A percentile compares a stretch with the other conserved stretches of the same genome.
Evolutionary conservation across 2,329 filamentous ascomycete species (phyloP).

Genomic region (Diaporthe helianthi): DNA sequence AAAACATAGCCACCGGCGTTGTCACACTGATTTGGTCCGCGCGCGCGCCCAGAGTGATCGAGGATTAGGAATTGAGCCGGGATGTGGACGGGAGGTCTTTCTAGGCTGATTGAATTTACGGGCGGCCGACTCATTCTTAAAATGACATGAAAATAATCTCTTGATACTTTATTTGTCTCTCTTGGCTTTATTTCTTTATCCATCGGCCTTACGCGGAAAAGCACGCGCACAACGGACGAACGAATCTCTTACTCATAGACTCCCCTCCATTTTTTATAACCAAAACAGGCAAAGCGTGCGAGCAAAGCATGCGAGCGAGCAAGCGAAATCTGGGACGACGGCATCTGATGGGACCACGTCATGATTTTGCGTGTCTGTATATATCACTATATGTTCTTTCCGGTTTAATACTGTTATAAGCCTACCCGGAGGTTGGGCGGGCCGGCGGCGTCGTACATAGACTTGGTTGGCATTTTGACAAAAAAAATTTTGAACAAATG

Average conservation of each 20-base stretch:
- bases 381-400: background rate
- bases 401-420: background rate
- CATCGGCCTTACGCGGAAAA: background rate
- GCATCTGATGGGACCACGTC: conserved; percentile 11
- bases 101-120: background rate
- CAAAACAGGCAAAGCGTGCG: background rate
- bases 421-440: background rate
- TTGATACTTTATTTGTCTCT: background rate
- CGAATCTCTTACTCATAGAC: conserved; percentile 14
- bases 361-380: conserved; percentile 9
- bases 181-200: background rate
- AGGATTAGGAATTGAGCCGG: background rate
- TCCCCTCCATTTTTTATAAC: conserved; percentile 4
- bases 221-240: conserved; percentile 11
- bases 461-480: background rate
- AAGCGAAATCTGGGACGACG: conserved; percentile 7
- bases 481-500: background rate
- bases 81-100: background rate
- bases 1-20: conserved; percentile 32
- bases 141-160: conserved; percentile 20
- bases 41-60: background rate
- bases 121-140: background rate
- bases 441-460: conserved; percentile 5
- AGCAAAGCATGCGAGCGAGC: background rate
- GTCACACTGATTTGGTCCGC: background rate